These are phyloP conservation scores for Vitis hybrid DNA, from an alignment of 177 flowering plant genomes.

Conservation along the genomic window DNA sequence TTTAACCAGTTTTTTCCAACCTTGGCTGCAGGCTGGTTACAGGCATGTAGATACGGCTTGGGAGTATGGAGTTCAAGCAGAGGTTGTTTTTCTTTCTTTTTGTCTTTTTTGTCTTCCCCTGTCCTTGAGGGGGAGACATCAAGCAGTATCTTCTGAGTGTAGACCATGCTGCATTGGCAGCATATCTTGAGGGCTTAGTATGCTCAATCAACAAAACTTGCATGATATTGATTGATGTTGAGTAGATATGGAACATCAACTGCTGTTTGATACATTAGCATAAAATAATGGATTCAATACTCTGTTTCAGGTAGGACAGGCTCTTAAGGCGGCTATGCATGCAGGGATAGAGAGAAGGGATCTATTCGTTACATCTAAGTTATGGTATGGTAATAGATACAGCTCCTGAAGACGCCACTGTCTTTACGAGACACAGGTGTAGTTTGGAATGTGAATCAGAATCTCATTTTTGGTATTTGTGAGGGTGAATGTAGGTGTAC, in stretches of 20 bases:
- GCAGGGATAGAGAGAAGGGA: constrained; percentile 51
- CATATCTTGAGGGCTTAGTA: too few relatives aligned
- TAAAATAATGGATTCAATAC: not conserved
- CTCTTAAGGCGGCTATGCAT: constrained; percentile 39
- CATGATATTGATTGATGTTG: too few relatives aligned
- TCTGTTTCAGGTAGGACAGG: constrained; percentile 39
- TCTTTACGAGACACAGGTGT: not conserved
- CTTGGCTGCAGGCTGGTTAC: constrained; percentile 42
- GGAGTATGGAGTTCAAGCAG: constrained; percentile 46
- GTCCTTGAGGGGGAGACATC: too few relatives aligned
- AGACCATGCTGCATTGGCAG: too few relatives aligned
- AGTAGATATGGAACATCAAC: too few relatives aligned
- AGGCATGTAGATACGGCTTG: constrained; percentile 49
- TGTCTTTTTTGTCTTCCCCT: not conserved
- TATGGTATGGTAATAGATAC: constrained; percentile 27
- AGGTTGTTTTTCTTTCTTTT: constrained; percentile 19
- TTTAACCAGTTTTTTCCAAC: not conserved
- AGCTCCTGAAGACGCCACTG: not conserved
- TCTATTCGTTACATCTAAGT: constrained; percentile 53
- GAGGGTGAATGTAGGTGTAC: constrained; percentile 38
- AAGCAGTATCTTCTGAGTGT: too few relatives aligned
- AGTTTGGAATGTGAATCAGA: not conserved
- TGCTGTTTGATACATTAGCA: not conserved
- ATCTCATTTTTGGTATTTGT: not conserved
- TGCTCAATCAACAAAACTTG: too few relatives aligned